Conservation (phyloP, 169 alveolate genomes). For the Sarcocystis neurona region DNA sequence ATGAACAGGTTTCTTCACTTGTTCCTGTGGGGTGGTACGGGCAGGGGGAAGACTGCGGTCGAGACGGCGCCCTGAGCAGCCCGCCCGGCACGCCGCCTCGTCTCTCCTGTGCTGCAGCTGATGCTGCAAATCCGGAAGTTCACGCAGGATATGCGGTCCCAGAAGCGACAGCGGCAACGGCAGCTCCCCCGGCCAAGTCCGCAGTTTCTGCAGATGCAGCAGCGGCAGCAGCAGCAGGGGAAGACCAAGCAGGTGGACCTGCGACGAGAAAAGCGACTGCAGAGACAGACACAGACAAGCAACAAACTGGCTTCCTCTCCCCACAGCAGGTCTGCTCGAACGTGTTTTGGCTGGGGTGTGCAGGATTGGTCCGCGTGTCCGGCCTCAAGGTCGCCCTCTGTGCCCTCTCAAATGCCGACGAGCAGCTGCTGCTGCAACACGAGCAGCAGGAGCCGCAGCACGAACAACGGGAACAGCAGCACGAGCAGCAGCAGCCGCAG, state of each 20-base stretch:
- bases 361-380: not conserved
- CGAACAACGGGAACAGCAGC: not conserved
- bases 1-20: not conserved
- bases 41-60: too few relatives aligned
- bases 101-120: too few relatives aligned
- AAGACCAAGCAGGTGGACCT: not conserved
- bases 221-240: not conserved
- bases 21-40: too few relatives aligned
- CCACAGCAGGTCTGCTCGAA: not conserved
- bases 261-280: not conserved
- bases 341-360: conserved; percentile 15
- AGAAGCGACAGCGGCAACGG: too few relatives aligned
- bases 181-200: too few relatives aligned
- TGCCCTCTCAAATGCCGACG: not conserved
- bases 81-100: too few relatives aligned
- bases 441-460: not conserved
- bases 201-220: too few relatives aligned
- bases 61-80: too few relatives aligned
- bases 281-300: not conserved
- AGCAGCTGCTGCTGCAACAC: not conserved
- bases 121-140: too few relatives aligned
- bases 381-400: conserved; percentile 20
- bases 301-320: not conserved
- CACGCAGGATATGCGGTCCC: too few relatives aligned
- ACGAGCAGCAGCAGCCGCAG: not conserved